Percentiles rank a stretch among this genome's conserved stretches.
phyloP scores from a whole-genome alignment of 192 early-diverging fungal genomes.

The Backusella tarrabulga region DNA sequence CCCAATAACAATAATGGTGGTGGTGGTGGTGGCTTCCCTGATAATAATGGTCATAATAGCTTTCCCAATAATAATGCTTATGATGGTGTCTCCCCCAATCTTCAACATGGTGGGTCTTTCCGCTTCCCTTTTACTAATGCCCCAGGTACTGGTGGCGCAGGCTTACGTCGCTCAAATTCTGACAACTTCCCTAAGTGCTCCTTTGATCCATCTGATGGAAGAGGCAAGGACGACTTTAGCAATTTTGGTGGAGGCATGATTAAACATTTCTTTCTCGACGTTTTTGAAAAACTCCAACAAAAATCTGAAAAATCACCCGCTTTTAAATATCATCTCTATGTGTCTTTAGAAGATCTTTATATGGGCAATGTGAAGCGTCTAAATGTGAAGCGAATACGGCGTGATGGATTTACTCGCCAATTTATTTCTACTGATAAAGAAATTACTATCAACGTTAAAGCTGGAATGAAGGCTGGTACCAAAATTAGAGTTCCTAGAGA shows the following conservation, averaged over 20 bases:
- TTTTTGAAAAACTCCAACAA: constrained; percentile 13
- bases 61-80: too few relatives aligned
- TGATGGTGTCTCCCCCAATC: too few relatives aligned
- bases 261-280: background rate
- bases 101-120: constrained; percentile 48
- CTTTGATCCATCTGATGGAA: constrained; percentile 65
- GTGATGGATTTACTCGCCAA: constrained; percentile 40
- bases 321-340: constrained; percentile 65
- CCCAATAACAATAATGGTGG: too few relatives aligned
- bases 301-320: constrained; percentile 48
- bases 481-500: constrained; percentile 89
- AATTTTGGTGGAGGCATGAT: constrained; percentile 34
- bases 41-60: too few relatives aligned
- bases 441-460: constrained; percentile 80
- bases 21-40: too few relatives aligned
- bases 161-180: constrained; percentile 77
- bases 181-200: constrained; percentile 90
- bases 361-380: constrained; percentile 89
- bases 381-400: constrained; percentile 78
- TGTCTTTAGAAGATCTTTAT: constrained; percentile 88
- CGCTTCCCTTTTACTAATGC: constrained; percentile 56
- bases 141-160: constrained; percentile 44
- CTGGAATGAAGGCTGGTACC: constrained; percentile 97
- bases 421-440: constrained; percentile 69
- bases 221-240: constrained; percentile 6